Percentiles rank a stretch among this genome's conserved stretches.
These are phyloP conservation scores for Fraxinus anomala DNA, from an alignment of 257 asterid genomes.

Conservation along the genomic window DNA sequence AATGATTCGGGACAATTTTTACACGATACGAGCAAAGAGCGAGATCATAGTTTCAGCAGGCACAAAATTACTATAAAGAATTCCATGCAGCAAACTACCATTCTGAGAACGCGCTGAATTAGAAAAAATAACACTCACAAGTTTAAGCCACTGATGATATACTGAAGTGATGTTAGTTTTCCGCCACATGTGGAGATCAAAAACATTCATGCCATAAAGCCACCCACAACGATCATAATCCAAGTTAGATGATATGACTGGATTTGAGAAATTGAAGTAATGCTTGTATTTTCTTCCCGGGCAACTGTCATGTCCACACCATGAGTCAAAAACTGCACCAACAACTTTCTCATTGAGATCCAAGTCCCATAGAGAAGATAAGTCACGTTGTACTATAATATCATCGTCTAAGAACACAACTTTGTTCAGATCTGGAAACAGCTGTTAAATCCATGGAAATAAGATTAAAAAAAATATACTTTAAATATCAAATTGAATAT, in stretches of 20 bases:
- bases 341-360: constrained; percentile 75
- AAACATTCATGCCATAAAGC: constrained; percentile 76
- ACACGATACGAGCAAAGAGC: constrained; percentile 2
- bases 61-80: neutral
- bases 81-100: neutral
- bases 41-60: neutral
- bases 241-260: constrained; percentile 51
- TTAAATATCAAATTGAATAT: constrained; percentile 22
- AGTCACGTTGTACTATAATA: constrained; percentile 71
- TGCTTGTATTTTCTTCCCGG: constrained; percentile 68
- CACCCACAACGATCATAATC: constrained; percentile 61
- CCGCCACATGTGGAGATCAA: constrained; percentile 82
- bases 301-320: constrained; percentile 61
- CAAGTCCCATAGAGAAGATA: constrained; percentile 80
- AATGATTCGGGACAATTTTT: constrained; percentile 3
- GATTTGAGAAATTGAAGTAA: constrained; percentile 67
- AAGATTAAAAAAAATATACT: constrained; percentile 31
- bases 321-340: constrained; percentile 81
- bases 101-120: neutral
- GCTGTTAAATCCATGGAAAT: constrained; percentile 56
- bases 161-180: constrained; percentile 59
- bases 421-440: constrained; percentile 76
- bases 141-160: constrained; percentile 86
- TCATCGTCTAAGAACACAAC: constrained; percentile 85
- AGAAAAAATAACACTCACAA: constrained; percentile 47